These are phyloP conservation scores for Breynia disticha DNA, from an alignment of 441 rosid genomes.

Conservation along the genomic window DNA sequence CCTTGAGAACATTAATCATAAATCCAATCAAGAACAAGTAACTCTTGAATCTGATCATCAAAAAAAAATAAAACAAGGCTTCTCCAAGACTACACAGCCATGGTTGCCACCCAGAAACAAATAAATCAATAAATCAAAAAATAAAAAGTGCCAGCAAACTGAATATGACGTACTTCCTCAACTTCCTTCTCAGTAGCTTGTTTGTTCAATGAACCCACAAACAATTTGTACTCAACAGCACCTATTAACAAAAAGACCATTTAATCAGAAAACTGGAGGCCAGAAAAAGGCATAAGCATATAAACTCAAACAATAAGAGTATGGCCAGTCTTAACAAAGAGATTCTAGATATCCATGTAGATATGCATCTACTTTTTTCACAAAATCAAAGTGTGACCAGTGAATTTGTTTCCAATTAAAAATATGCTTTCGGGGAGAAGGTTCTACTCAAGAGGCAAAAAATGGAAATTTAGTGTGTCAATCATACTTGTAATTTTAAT, in stretches of 20 bases:
- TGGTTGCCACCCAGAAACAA: neutral
- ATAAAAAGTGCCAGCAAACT: neutral
- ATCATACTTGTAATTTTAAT: neutral
- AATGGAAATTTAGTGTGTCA: neutral
- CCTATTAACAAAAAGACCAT: constrained; percentile 35
- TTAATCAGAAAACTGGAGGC: constrained; percentile 11
- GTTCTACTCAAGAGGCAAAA: neutral
- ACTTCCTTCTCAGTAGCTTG: constrained; percentile 93
- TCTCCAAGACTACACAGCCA: no score
- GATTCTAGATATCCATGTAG: no score
- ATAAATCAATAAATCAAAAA: no score
- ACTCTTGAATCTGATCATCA: neutral
- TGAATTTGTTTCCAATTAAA: no score
- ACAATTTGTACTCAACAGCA: constrained; percentile 88
- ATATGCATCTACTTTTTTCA: no score
- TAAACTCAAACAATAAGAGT: no score
- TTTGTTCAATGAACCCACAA: constrained; percentile 93
- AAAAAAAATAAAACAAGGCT: no score
- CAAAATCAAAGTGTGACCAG: no score
- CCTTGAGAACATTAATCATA: neutral
- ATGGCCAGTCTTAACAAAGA: no score
- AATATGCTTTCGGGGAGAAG: no score
- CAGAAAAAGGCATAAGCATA: neutral
- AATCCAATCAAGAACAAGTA: neutral
- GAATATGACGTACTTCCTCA: constrained; percentile 63